Conservation (phyloP, 257 asterid species). For the Prunella vulgaris region DNA sequence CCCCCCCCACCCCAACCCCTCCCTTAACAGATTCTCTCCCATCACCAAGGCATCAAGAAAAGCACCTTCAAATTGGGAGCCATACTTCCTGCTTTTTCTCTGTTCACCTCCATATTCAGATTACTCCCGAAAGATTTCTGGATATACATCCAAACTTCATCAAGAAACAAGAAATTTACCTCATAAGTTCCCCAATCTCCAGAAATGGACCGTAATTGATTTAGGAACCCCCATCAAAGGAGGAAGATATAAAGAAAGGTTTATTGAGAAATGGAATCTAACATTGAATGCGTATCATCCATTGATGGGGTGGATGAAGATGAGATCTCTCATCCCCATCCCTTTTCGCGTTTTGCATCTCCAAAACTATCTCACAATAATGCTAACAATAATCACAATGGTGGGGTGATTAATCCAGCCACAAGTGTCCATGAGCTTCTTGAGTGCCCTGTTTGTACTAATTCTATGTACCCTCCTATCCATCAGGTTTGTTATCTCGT, state of each 20-base stretch:
- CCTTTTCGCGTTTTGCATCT: constrained; percentile 36
- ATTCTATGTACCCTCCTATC: constrained; percentile 45
- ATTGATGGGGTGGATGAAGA: constrained; percentile 47
- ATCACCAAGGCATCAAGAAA: constrained; percentile 30
- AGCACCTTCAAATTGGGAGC: constrained; percentile 29
- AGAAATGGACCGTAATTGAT: constrained; percentile 23
- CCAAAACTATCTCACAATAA: constrained; percentile 31
- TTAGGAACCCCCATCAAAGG: neutral
- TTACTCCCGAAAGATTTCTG: constrained; percentile 5
- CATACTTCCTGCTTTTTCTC: neutral
- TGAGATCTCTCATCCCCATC: constrained; percentile 36
- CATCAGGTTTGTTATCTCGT: constrained; percentile 28
- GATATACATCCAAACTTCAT: constrained; percentile 7
- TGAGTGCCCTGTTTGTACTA: constrained; percentile 57
- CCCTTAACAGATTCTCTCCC: constrained; percentile 20
- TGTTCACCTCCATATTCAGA: constrained; percentile 19
- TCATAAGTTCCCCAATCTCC: constrained; percentile 12
- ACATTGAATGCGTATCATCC: constrained; percentile 49
- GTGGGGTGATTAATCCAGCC: constrained; percentile 33
- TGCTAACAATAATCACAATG: constrained; percentile 18
- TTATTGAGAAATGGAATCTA: constrained; percentile 45
- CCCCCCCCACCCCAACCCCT: neutral
- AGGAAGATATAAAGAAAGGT: neutral
- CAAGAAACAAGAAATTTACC: constrained; percentile 4
- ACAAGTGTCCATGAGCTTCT: constrained; percentile 59